Conservation (phyloP, 148 eudicot species). For the Amaranthus palmeri region DNA sequence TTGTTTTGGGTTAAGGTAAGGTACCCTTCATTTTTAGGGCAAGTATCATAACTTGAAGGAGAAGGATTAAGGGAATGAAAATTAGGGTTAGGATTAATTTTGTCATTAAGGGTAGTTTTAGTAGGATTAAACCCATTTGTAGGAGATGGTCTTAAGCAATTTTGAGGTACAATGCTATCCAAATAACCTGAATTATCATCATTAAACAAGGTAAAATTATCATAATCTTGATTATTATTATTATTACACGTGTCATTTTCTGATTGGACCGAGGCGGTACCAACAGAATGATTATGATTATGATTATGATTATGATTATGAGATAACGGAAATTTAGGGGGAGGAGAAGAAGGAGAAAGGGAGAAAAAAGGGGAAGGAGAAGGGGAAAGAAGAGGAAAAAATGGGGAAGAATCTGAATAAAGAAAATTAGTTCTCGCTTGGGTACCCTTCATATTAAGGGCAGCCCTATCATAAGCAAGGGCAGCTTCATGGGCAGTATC, state of each 20-base stretch:
- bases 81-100: too few species aligned
- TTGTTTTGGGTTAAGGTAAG: background rate
- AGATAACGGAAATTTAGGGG: background rate
- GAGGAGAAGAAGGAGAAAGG: constrained; percentile 9
- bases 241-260: constrained; percentile 27
- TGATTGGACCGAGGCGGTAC: constrained; percentile 16
- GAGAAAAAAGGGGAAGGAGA: constrained; percentile 17
- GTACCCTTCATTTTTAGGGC: constrained; percentile 1
- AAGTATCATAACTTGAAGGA: background rate
- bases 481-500: constrained; percentile 99
- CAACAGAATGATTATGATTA: background rate
- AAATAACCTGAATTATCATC: constrained; percentile 70
- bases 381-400: constrained; percentile 38
- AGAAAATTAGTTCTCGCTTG: constrained; percentile 92
- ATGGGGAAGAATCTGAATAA: constrained; percentile 52
- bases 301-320: background rate
- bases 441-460: constrained; percentile 84
- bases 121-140: background rate
- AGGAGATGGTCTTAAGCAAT: constrained; percentile 60
- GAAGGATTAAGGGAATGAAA: background rate
- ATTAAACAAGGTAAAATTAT: constrained; percentile 30
- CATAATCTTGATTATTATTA: constrained; percentile 1
- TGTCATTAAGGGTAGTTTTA: too few species aligned
- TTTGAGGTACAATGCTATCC: constrained; percentile 82
- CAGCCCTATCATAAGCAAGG: constrained; percentile 94